A percentile compares a stretch with the other conserved stretches of the same genome.
Conservation (phyloP, 805 yeast species). For the Suhomyces emberorum region DNA sequence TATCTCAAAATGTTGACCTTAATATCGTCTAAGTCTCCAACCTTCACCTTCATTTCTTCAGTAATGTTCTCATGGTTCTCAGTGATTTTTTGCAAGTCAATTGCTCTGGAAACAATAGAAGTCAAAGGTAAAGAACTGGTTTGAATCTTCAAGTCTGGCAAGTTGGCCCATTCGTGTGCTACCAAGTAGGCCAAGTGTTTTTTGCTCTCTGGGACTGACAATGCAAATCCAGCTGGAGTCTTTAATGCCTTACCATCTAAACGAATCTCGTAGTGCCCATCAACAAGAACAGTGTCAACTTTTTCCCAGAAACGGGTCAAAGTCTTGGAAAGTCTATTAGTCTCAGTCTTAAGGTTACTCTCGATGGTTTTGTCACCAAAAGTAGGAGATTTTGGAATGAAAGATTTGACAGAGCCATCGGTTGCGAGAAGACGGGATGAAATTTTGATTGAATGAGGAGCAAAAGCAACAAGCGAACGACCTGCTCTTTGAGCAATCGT, state of each 20-base stretch:
- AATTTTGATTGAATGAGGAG: no score
- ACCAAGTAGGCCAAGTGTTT: slow-evolving; percentile 67
- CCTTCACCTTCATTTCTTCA: slow-evolving; percentile 52
- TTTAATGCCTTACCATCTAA: slow-evolving; percentile 74
- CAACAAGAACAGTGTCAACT: slow-evolving; percentile 44
- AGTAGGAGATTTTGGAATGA: slow-evolving; percentile 1
- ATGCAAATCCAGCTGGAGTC: slow-evolving; percentile 77
- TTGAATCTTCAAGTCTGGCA: slow-evolving; percentile 63
- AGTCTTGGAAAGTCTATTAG: slow-evolving; percentile 69
- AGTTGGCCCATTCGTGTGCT: slow-evolving; percentile 82
- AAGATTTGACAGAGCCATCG: slow-evolving; percentile 5
- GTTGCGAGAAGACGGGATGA: not conserved
- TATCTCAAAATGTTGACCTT: slow-evolving; percentile 67
- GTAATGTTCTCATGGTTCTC: slow-evolving; percentile 36
- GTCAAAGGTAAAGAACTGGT: slow-evolving; percentile 84
- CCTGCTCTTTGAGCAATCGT: no score
- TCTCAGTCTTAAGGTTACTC: slow-evolving; percentile 52
- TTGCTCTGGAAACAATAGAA: slow-evolving; percentile 79
- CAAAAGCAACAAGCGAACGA: no score
- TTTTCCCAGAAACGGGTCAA: slow-evolving; percentile 78
- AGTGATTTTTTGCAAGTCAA: slow-evolving; percentile 55
- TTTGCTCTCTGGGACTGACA: slow-evolving; percentile 60
- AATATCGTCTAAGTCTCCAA: slow-evolving; percentile 59
- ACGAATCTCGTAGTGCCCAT: slow-evolving; percentile 47
- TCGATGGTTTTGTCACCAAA: slow-evolving; percentile 3